These are phyloP conservation scores for Cryptococcus neoformans DNA, from an alignment of 1,284 basidiomycete species.

Conservation along the genomic window DNA sequence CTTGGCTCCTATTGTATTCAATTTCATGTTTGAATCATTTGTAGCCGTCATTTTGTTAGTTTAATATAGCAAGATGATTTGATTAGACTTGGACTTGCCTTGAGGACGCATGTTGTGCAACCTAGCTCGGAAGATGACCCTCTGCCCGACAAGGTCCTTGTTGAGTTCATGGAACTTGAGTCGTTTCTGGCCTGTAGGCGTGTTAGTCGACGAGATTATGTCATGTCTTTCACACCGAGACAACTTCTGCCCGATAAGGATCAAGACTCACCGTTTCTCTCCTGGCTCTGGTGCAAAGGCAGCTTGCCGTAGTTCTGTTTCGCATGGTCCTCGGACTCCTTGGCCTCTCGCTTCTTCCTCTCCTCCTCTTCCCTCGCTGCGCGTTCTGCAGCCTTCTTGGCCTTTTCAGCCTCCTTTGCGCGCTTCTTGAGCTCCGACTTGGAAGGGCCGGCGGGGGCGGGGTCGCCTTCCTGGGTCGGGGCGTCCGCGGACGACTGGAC, in stretches of 20 bases:
- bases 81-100: constrained; percentile 53
- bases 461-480: constrained; percentile 12
- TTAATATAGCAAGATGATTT: neutral
- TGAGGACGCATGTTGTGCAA: constrained; percentile 90
- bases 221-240: neutral
- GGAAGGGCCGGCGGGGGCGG: constrained; percentile 54
- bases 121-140: constrained; percentile 80
- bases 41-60: no score
- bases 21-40: neutral
- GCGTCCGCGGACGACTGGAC: constrained; percentile 4
- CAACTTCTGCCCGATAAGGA: neutral
- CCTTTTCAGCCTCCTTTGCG: constrained; percentile 89
- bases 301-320: constrained; percentile 83
- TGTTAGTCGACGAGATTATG: constrained; percentile 3
- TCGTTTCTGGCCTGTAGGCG: constrained; percentile 52
- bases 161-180: constrained; percentile 66
- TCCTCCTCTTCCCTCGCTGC: constrained; percentile 75
- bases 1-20: constrained; percentile 57
- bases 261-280: constrained; percentile 49
- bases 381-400: constrained; percentile 80
- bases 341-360: constrained; percentile 68
- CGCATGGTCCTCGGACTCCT: constrained; percentile 78
- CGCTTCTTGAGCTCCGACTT: constrained; percentile 93
- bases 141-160: constrained; percentile 68
- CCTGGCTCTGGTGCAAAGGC: constrained; percentile 89